These are phyloP conservation scores for Opeltia flavorubescens DNA, from an alignment of 495 filamentous ascomycete species.

Conservation along the genomic window DNA sequence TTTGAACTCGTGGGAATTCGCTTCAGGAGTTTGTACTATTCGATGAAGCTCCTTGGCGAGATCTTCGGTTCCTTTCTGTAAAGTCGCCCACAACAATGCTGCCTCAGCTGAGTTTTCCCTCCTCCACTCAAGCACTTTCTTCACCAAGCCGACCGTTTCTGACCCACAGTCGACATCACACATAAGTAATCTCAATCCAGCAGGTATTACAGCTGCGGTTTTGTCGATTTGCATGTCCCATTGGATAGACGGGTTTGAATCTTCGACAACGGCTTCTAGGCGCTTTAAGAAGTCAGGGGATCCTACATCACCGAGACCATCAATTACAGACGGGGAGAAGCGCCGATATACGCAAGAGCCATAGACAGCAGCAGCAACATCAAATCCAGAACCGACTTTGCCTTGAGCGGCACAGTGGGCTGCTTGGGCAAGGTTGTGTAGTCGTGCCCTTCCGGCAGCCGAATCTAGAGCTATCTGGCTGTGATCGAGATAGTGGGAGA, in stretches of 20 bases:
- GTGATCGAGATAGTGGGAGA: slow-evolving; percentile 62
- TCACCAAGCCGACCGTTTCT: slow-evolving; percentile 91
- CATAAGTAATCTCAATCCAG: slow-evolving; percentile 63
- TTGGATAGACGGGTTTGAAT: slow-evolving; percentile 27
- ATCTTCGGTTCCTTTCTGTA: slow-evolving; percentile 62
- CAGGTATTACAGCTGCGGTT: slow-evolving; percentile 46
- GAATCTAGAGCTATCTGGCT: slow-evolving; percentile 39
- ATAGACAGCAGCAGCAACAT: slow-evolving; percentile 87
- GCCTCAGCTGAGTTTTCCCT: slow-evolving; percentile 52
- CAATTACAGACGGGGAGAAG: slow-evolving; percentile 69
- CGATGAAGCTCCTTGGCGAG: slow-evolving; percentile 48
- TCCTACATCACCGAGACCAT: slow-evolving; percentile 47
- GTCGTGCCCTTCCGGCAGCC: slow-evolving; percentile 21
- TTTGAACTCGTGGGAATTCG: slow-evolving; percentile 20
- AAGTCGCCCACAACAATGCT: slow-evolving; percentile 49
- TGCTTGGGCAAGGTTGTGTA: slow-evolving; percentile 89
- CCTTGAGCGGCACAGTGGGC: slow-evolving; percentile 94
- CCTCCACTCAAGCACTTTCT: slow-evolving; percentile 73
- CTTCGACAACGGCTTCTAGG: slow-evolving; percentile 51
- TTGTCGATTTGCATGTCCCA: slow-evolving; percentile 75
- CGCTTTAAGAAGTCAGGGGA: slow-evolving; percentile 47
- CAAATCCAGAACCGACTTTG: slow-evolving; percentile 91
- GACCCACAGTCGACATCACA: slow-evolving; percentile 92
- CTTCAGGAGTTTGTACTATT: slow-evolving; percentile 20
- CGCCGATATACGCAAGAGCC: slow-evolving; percentile 81